Conservation (phyloP, 495 filamentous ascomycete species). For the Chaetomidium leptoderma region DNA sequence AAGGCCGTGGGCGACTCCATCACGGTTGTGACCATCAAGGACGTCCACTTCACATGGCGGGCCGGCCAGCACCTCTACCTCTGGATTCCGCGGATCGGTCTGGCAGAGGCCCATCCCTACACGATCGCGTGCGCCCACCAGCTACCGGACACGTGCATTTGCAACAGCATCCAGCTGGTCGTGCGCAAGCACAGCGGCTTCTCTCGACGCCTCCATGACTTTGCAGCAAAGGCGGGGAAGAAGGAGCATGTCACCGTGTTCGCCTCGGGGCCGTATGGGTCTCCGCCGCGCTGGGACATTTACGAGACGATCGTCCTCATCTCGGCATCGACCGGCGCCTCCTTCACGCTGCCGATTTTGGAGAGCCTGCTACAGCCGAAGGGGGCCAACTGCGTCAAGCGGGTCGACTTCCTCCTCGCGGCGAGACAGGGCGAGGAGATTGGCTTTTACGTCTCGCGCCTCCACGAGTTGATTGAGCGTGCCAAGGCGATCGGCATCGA, state of each 20-base stretch:
- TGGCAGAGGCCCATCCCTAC: conserved; percentile 75
- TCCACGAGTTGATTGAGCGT: conserved; percentile 54
- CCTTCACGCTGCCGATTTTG: conserved; percentile 53
- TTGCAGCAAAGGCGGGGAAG: conserved; percentile 51
- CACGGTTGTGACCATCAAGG: conserved; percentile 65
- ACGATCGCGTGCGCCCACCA: conserved; percentile 60
- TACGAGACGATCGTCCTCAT: conserved; percentile 58
- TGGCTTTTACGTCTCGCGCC: conserved; percentile 61
- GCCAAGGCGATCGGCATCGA: conserved; percentile 47
- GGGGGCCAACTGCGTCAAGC: conserved; percentile 53
- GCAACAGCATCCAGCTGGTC: conserved; percentile 64
- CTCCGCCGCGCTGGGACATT: conserved; percentile 51
- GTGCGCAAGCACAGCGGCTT: conserved; percentile 68
- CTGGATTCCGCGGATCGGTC: conserved; percentile 62
- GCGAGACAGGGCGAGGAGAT: conserved; percentile 65
- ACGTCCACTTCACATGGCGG: conserved; percentile 66
- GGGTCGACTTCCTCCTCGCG: conserved; percentile 68
- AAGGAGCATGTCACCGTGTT: conserved; percentile 44
- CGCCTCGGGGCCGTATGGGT: conserved; percentile 55
- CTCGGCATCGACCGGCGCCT: conserved; percentile 55
- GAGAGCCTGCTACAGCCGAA: conserved; percentile 48
- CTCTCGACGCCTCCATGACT: conserved; percentile 60
- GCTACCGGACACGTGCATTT: conserved; percentile 43
- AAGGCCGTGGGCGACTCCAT: conserved; percentile 57
- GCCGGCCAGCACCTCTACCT: conserved; percentile 79